Base-by-base conservation (phyloP, 306 rosid species). In the Prunus kanzakura region DNA sequence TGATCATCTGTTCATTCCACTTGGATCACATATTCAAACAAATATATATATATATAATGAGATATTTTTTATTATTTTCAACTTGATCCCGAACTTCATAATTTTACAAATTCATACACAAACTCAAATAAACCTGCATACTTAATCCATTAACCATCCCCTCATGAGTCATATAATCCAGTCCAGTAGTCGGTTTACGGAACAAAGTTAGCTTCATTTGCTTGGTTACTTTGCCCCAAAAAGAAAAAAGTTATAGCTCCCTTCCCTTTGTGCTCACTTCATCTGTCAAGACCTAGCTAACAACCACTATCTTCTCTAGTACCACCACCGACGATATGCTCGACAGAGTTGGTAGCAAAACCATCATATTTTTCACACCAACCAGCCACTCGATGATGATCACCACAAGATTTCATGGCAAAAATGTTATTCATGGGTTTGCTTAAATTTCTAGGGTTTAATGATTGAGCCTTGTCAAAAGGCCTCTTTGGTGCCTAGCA, bases 261-360 rank as follows among this genome's bases (percentile, higher is more conserved):
- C 19, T 7, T 51, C 56, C 56, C 19, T 7, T 38, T 38, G 9
- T 38, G 43, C 56, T 50, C 9, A 50, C 54, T 18, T 50, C 55
- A 50, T 15, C 55, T 5, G 9, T 18, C 57, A 52, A 52, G 22
- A 8, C 57, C 57, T 52, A 6, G 19, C 19, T 2, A 38, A 38
- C 43, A 38, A 38, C 43, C 43, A 38, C 2, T 32, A 3, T 32
- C 35, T 32, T 38, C 43, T 38, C 43, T 6, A 38, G 43, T 38
- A 52, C 67, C 18, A 72, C 67, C 67, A 52, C 77, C 67, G 72
- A 78, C 60, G 58, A 27, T 19, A 35, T 20, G 29, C 51, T 64
- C 63, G 18, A 52, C 72, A 43, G 18, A 14, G 41, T 52, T 71
- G 45, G 67, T 64, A 23, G 66, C 49, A 64, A 61, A 60, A 22